These are phyloP conservation scores for Digitaria exilis DNA, from an alignment of 202 grass and related monocot species.

Conservation along the genomic window DNA sequence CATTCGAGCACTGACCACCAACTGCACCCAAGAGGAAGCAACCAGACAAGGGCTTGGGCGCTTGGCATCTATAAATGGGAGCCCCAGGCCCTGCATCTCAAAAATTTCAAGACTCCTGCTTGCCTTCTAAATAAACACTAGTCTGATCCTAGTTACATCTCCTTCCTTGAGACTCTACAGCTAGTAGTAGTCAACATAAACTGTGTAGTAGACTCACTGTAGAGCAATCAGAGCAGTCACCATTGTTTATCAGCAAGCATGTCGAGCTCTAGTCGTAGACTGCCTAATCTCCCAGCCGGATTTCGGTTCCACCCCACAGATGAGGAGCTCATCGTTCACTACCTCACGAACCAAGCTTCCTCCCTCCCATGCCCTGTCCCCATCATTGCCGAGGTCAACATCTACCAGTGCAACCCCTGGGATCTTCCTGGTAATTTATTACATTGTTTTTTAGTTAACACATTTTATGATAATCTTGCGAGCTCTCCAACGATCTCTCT, in stretches of 20 bases:
- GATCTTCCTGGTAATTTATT: constrained; percentile 64
- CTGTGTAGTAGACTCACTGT: not conserved
- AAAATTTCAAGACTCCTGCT: constrained; percentile 51
- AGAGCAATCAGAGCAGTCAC: not conserved
- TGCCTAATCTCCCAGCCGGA: constrained; percentile 62
- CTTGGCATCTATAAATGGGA: constrained; percentile 40
- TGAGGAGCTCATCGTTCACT: constrained; percentile 79
- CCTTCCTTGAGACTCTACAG: not conserved
- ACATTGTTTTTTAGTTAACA: not conserved
- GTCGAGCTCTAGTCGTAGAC: constrained; percentile 28
- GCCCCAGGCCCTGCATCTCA: constrained; percentile 29
- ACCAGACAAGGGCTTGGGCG: not conserved
- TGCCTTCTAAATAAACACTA: no score
- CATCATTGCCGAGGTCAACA: constrained; percentile 82
- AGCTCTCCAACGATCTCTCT: no score
- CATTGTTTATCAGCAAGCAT: constrained; percentile 35
- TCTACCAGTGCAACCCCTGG: constrained; percentile 86
- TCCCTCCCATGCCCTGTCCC: constrained; percentile 45
- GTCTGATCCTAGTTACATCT: no score
- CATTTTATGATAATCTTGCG: no score
- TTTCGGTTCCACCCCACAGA: constrained; percentile 89
- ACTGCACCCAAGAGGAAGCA: not conserved
- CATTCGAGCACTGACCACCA: not conserved
- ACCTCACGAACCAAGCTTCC: constrained; percentile 61
- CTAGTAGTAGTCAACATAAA: not conserved